Evolutionary conservation across 768 basidiomycete species (phyloP), one percentile per base, ranked within the genome.

Genomic region (Sarcodon sp.): DNA sequence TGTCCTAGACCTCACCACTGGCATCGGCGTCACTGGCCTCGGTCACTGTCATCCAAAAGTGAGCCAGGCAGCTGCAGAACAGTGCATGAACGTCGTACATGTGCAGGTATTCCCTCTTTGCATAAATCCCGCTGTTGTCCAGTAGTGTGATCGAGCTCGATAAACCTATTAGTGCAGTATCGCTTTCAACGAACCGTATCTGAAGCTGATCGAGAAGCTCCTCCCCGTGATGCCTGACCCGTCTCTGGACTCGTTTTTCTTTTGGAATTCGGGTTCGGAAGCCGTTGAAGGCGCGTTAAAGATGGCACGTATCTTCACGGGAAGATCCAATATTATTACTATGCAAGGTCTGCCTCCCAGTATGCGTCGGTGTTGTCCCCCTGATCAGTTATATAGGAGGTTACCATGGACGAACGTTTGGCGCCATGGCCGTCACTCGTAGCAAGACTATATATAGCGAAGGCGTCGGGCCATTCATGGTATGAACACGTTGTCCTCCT

Each of bases 261-360:
- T 96, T 66, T 89, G 87, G 86, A 97, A 89, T 69, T 93, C 91
- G 2, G 94, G 94, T 2, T 83, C 89, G 0, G 94, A 98, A 64
- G 94, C 92, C 1, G 75, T 91, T 39, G 93, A 96, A 65, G 88
- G 80, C 0, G 74, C 90, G 3, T 65, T 98, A 53, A 97, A 96
- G 67, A 80, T 97, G 68, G 85, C 87, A 3, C 77, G 93, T 33
- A 59, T 63, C 21, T 67, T 81, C 33, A 97, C 93, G 1, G 79
- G 82, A 32, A 72, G 76, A 53, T 89, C 90, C 61, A 91, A 94
- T 60, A 76, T 98, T 51, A 89, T 98, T 47, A 69, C 76, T 50
- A 88, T 98, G 83, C 91, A 94, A 65, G 93, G 88, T 69, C 43
- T 15, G 58, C 39, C 10, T 43, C 33, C 33, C 11, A 38, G 5